Conservation (phyloP, 2,329 filamentous ascomycete species). For the Piedraia hortae region DNA sequence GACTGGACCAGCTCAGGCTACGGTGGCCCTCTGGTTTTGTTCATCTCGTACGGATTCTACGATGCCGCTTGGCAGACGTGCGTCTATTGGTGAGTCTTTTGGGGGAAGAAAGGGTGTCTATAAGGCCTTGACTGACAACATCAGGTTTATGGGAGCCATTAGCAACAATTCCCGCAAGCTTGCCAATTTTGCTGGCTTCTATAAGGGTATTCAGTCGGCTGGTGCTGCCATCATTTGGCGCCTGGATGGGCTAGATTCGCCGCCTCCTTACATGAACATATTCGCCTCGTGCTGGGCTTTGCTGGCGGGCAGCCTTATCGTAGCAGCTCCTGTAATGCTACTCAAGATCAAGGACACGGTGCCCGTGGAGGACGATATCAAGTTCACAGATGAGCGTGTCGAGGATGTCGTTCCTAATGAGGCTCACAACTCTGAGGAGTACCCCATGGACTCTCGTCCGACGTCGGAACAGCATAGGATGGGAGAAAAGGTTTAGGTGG, state of each 20-base stretch:
- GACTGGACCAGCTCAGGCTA: constrained; percentile 46
- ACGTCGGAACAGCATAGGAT: too few relatives aligned
- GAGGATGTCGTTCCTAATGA: constrained; percentile 34
- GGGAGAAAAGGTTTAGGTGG: too few relatives aligned
- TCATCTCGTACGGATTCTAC: constrained; percentile 73
- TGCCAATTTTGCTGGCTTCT: constrained; percentile 75
- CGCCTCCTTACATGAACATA: constrained; percentile 37
- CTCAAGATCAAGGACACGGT: constrained; percentile 59
- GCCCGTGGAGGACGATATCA: constrained; percentile 53
- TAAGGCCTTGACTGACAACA: not conserved
- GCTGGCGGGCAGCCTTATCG: constrained; percentile 41
- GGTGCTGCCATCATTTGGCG: constrained; percentile 52
- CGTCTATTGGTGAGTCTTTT: constrained; percentile 47
- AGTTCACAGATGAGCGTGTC: constrained; percentile 59
- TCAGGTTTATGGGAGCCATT: constrained; percentile 67
- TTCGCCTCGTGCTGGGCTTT: constrained; percentile 56
- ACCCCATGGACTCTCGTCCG: constrained; percentile 15
- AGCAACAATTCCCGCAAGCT: constrained; percentile 81
- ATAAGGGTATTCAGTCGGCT: constrained; percentile 76
- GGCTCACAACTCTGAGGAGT: constrained; percentile 17
- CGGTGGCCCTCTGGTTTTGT: constrained; percentile 59
- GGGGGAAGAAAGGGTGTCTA: not conserved
- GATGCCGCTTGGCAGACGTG: constrained; percentile 77
- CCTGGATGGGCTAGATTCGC: constrained; percentile 29
- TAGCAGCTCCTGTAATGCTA: constrained; percentile 56